Evolutionary conservation across 345 rosid species (phyloP), one percentile per base, ranked within the genome.

Genomic region (Fremontodendron californicum): DNA sequence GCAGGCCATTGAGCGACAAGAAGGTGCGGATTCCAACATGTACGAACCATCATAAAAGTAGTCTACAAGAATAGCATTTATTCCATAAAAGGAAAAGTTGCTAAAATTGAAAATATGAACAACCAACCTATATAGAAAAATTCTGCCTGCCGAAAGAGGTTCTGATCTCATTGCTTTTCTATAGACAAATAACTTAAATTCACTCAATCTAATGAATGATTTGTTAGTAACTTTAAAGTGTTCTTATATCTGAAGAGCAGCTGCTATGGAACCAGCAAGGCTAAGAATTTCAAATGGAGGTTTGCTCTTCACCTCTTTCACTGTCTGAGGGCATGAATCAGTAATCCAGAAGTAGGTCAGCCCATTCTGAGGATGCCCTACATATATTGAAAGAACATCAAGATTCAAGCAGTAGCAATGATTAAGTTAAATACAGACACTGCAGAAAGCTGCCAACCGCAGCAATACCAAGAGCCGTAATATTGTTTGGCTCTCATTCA

Each of bases 311-410:
- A 95, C 99, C 78, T 90, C 88, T 57, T 86, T 86, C 80, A 92
- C 98, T 1, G 98, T 95, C 65, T 39, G 66, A 4, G 97, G 93
- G 81, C 99, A 93, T 25, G 98, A 95, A 81, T 95, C 98, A 16
- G 97, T 95, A 76, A 95, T 92, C 99, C 99, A 95, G 86, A 95
- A 95, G 85, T 95, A 92, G 74, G 86, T 78, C 71, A 95, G 77
- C 21, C 97, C 97, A 62, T 78, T 82, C 68, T 86, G 93, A 0
- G 92, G 94, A 79, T 85, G 81, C 74, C 97, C 99, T 93, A 85
- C 64, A 74, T 23, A 68, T 61, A 40, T 40, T 42, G 23, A 27
- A 54, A 23, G 16, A 43, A 58, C 43, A 43, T 58, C 35, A 58
- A 27, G 18, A 58, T 27, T 74, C 18, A 60, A 3, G 2, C 35